Base-by-base conservation (phyloP, 192 early-diverging fungal genomes). In the Cladochytrium replicatum region DNA sequence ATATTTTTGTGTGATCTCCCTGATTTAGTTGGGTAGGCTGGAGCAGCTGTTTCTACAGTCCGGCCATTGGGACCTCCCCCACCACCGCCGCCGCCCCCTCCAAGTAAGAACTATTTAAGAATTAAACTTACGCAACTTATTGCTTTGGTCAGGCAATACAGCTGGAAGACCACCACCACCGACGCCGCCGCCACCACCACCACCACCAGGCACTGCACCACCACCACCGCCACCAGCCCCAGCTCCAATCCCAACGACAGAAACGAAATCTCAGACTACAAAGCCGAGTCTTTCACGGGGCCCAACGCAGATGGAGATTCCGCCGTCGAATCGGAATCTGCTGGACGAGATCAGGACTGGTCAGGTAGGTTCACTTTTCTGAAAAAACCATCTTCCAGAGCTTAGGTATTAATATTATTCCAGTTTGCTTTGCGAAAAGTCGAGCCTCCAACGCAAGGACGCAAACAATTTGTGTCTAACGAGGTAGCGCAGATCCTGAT, bases 401-500 rank as follows among this genome's bases (percentile, higher is more conserved):
- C 1, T 48, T 6, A 1, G 0, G n/a, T 11, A 13, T 17, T 23
- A 3, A 3, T n/a, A 19, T 4, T 32, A 6, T 15, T 32, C 5
- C 39, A 68, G 69, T 71, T 71, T 43, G 41, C 52, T 19, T 32
- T 71, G 38, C 38, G 45, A 15, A 71, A 71, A 37, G 54, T 60
- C 21, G 50, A 52, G 24, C 23, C 6, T n/a, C 48, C 29, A 6
- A 57, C 45, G 23, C 27, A 49, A 32, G 52, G 26, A n/a, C 48
- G 57, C 15, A 23, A 52, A 34, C 8, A 52, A 52, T 24, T 15
- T 4, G 29, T 53, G 41, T 22, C 32, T 5, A 38, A 51, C 31
- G 60, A 64, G 22, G 63, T 72, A 15, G 69, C 69, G 8, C 66
- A 54, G 7, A 72, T 72, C 21, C 32, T 75, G 34, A 72, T 74